Percentiles rank a stretch among this genome's conserved stretches.
Evolutionary conservation across 768 basidiomycete species (phyloP).

Genomic region (Kwoniella pini): DNA sequence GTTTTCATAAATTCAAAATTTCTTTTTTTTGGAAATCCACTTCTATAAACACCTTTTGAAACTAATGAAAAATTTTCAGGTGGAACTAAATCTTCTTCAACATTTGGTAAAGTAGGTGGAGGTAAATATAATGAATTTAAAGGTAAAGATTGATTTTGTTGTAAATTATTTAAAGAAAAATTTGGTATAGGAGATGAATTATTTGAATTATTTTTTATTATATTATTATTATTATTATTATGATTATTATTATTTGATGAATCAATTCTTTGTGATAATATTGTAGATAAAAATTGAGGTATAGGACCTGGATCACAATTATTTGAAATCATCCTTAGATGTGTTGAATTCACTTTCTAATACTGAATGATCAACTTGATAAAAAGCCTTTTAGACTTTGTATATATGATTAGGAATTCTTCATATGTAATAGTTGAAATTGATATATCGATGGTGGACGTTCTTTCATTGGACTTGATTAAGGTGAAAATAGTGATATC

Average conservation of each 20-base stretch:
- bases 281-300: slow-evolving; percentile 18
- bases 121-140: slow-evolving; percentile 40
- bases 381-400: no score
- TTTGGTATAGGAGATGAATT: slow-evolving; percentile 1
- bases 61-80: slow-evolving; percentile 56
- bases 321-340: no score
- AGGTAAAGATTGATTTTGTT: neutral
- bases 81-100: slow-evolving; percentile 48
- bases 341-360: no score
- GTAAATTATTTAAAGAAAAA: neutral
- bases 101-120: slow-evolving; percentile 37
- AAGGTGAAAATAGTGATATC: no score
- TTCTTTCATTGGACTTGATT: no score
- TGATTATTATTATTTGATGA: no score
- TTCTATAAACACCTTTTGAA: slow-evolving; percentile 50
- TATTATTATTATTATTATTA: no score
- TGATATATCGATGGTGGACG: no score
- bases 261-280: slow-evolving; percentile 1
- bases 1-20: slow-evolving; percentile 55
- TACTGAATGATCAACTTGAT: no score
- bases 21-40: slow-evolving; percentile 52
- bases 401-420: no score
- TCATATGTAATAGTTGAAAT: no score
- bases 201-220: no score
- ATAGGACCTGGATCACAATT: slow-evolving; percentile 4